phyloP scores from a whole-genome alignment of 148 eudicot genomes.

The Cornus suecica region DNA sequence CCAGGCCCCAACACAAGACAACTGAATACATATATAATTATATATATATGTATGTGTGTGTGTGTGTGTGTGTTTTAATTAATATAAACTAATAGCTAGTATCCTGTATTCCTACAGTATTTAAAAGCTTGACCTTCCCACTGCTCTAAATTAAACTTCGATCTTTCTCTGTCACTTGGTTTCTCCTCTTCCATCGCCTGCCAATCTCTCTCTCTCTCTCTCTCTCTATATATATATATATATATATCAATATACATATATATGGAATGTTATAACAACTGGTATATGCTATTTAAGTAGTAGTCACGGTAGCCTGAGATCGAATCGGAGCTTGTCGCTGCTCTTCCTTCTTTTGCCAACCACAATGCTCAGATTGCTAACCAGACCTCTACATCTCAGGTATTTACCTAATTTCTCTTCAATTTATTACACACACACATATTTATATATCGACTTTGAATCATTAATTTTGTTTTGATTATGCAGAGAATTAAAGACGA shows the following conservation, averaged over 20 bases:
- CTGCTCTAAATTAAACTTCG: too few species aligned
- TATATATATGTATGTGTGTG: too few species aligned
- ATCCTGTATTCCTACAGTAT: too few species aligned
- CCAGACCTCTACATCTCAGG: background rate
- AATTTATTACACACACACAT: background rate
- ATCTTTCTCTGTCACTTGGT: too few species aligned
- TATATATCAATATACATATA: background rate
- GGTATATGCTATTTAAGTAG: background rate
- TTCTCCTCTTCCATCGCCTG: background rate
- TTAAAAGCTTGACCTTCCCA: too few species aligned
- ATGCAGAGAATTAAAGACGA: constrained; percentile 13
- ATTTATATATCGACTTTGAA: background rate
- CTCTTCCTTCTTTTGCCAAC: background rate
- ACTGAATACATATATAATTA: too few species aligned
- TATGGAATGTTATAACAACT: background rate
- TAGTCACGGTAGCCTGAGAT: background rate
- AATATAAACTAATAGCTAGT: too few species aligned
- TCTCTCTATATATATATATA: background rate
- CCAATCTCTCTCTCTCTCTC: constrained; percentile 3
- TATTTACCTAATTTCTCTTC: background rate
- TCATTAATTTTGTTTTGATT: background rate
- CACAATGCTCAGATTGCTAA: constrained; percentile 7
- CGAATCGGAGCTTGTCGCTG: background rate
- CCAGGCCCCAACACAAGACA: too few species aligned
- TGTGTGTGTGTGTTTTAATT: too few species aligned